phyloP scores from a whole-genome alignment of 2,329 filamentous ascomycete genomes.

The Drechslerella stenobrocha region DNA sequence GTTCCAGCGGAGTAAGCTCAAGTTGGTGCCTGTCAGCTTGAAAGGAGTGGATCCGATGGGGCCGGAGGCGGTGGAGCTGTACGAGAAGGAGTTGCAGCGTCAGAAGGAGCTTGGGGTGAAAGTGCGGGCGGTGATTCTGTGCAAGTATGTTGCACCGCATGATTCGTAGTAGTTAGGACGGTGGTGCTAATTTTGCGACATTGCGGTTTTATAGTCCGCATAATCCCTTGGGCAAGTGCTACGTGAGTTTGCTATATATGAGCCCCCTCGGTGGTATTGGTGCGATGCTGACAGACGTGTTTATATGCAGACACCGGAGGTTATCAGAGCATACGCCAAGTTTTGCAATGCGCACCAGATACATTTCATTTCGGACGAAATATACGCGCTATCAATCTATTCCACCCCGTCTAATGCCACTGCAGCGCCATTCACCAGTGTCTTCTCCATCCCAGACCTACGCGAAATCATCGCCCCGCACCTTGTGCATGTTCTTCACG shows the following conservation, averaged over 20 bases:
- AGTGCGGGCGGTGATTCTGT: constrained; percentile 61
- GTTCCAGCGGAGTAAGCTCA: constrained; percentile 35
- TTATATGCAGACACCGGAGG: constrained; percentile 50
- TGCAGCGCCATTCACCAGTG: constrained; percentile 58
- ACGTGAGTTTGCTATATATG: constrained; percentile 49
- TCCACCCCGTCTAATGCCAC: constrained; percentile 55
- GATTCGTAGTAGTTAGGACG: constrained; percentile 54
- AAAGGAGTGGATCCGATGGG: constrained; percentile 58
- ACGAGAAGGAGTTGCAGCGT: constrained; percentile 58
- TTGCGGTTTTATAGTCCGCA: constrained; percentile 54
- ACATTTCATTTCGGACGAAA: constrained; percentile 64
- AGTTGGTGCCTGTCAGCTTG: constrained; percentile 58
- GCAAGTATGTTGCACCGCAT: no score
- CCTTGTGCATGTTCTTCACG: constrained; percentile 61
- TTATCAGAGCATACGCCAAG: constrained; percentile 55
- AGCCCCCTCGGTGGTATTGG: not conserved
- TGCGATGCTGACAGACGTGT: not conserved
- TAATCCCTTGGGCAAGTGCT: constrained; percentile 55
- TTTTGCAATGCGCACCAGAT: constrained; percentile 61
- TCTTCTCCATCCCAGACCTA: constrained; percentile 56
- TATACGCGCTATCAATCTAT: constrained; percentile 64
- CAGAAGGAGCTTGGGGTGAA: constrained; percentile 56
- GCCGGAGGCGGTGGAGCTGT: constrained; percentile 56
- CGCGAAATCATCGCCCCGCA: constrained; percentile 57
- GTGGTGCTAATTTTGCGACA: not conserved